These are phyloP conservation scores for Gnetum montanum DNA, from an alignment of 75 land plant genomes.

Conservation along the genomic window DNA sequence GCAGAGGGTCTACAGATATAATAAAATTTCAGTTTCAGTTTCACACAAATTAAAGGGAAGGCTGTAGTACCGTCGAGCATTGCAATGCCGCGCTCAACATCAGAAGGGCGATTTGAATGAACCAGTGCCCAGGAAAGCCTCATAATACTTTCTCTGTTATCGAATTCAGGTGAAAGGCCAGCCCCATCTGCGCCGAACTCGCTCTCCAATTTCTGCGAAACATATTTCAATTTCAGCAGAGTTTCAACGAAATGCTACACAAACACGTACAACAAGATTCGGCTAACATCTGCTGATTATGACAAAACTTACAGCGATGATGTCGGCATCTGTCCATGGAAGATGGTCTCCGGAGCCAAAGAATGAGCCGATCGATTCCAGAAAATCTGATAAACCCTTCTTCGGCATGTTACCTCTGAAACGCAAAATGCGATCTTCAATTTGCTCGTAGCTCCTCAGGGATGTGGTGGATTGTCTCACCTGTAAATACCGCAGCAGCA, in stretches of 20 bases:
- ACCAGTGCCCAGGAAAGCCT: slow-evolving; percentile 95
- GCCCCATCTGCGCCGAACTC: slow-evolving; percentile 41
- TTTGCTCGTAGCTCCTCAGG: no score
- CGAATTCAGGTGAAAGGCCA: slow-evolving; percentile 19
- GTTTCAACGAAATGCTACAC: no score
- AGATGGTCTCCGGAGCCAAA: slow-evolving; percentile 3
- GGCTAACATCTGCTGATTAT: no score
- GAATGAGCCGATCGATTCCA: not conserved
- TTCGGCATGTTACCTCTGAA: not conserved
- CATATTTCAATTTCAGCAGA: no score
- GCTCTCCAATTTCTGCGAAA: slow-evolving; percentile 51
- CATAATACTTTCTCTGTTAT: slow-evolving; percentile 69
- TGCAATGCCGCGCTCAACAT: slow-evolving; percentile 87
- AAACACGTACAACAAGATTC: no score
- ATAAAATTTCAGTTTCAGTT: no score
- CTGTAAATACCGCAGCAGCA: no score
- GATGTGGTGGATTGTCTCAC: no score
- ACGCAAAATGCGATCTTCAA: no score
- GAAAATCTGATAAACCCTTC: not conserved
- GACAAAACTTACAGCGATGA: slow-evolving; percentile 1
- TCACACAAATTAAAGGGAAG: no score
- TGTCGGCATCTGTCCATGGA: slow-evolving; percentile 2
- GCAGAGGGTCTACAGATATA: no score
- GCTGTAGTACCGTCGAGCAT: slow-evolving; percentile 93
- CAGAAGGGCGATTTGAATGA: slow-evolving; percentile 66